Conservation (phyloP, 2,329 filamentous ascomycete species). For the Exserohilum turcica region DNA sequence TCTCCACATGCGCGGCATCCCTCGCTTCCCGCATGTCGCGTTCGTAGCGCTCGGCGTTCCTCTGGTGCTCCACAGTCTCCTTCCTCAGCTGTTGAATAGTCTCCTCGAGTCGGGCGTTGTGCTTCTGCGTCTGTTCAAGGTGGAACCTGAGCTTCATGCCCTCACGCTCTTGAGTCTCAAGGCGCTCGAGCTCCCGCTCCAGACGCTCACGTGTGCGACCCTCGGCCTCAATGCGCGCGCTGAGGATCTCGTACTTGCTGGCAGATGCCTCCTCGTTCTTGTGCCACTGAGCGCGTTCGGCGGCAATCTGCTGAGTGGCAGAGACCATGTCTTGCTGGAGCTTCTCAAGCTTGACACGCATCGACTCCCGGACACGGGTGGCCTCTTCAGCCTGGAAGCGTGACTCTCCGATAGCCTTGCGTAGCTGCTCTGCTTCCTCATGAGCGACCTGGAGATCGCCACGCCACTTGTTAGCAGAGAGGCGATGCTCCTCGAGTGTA, state of each 20-base stretch:
- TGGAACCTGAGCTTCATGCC: slow-evolving; percentile 79
- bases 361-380: slow-evolving; percentile 79
- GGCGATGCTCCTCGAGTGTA: slow-evolving; percentile 67
- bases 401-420: slow-evolving; percentile 73
- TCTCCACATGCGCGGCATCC: slow-evolving; percentile 77
- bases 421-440: slow-evolving; percentile 67
- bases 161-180: slow-evolving; percentile 68
- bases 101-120: slow-evolving; percentile 69
- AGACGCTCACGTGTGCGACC: slow-evolving; percentile 52
- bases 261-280: slow-evolving; percentile 67
- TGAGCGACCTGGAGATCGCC: slow-evolving; percentile 61
- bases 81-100: slow-evolving; percentile 59
- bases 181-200: slow-evolving; percentile 53
- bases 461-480: slow-evolving; percentile 64
- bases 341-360: slow-evolving; percentile 81
- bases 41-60: slow-evolving; percentile 70
- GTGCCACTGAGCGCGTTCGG: slow-evolving; percentile 79
- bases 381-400: slow-evolving; percentile 84
- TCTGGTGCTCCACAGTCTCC: slow-evolving; percentile 75
- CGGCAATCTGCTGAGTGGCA: slow-evolving; percentile 77
- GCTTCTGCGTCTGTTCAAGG: slow-evolving; percentile 62
- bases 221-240: slow-evolving; percentile 56
- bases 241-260: slow-evolving; percentile 60
- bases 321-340: slow-evolving; percentile 86
- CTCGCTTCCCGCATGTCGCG: slow-evolving; percentile 84